phyloP scores from a whole-genome alignment of 192 early-diverging fungal genomes.

The Backusella australiensis region DNA sequence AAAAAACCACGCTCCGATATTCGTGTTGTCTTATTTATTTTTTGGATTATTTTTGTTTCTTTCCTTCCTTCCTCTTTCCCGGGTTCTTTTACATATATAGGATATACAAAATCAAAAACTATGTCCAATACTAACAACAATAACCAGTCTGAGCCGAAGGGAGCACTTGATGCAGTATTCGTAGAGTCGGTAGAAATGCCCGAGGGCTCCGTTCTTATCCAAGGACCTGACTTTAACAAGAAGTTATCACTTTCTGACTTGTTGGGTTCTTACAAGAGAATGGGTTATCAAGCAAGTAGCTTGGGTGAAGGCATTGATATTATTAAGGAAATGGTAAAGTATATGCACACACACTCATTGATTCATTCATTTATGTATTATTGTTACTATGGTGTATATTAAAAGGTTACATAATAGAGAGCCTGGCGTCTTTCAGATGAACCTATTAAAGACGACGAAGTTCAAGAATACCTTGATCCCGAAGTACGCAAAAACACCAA shows the following conservation, averaged over 20 bases:
- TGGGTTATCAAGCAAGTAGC: conserved; percentile 93
- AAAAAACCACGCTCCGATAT: conserved; percentile 1
- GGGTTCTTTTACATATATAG: background rate
- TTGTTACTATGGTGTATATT: background rate
- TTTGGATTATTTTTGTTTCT: background rate
- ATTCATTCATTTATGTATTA: background rate
- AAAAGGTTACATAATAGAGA: conserved; percentile 34
- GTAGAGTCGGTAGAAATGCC: conserved; percentile 72
- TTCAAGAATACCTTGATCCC: conserved; percentile 58
- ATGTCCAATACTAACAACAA: background rate
- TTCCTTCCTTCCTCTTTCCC: background rate
- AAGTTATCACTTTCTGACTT: conserved; percentile 74
- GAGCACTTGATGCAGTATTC: conserved; percentile 60
- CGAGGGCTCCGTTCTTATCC: conserved; percentile 58
- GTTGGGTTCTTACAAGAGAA: conserved; percentile 67
- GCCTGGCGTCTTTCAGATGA: conserved; percentile 88
- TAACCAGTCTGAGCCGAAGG: conserved; percentile 19
- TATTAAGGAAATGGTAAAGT: conserved; percentile 84
- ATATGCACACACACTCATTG: background rate
- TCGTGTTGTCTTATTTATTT: background rate
- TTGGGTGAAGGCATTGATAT: conserved; percentile 88
- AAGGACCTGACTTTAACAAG: conserved; percentile 93
- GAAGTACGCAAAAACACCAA: conserved; percentile 63
- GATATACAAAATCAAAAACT: background rate
- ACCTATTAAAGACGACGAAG: conserved; percentile 61